Conservation (phyloP, 1,139 yeast species). For the Debaryomyces singareniensis region DNA sequence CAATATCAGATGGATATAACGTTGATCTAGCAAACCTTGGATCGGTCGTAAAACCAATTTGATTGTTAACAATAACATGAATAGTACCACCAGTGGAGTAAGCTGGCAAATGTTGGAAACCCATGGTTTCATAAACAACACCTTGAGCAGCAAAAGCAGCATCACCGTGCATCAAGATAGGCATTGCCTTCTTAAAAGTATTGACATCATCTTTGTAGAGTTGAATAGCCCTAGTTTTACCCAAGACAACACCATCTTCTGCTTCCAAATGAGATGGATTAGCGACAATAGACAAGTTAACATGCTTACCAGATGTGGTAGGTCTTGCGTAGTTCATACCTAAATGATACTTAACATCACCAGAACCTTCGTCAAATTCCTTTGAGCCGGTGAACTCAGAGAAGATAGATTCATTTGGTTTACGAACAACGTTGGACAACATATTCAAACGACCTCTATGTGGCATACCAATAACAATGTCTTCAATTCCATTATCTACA, state of each 20-base stretch:
- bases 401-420: conserved; percentile 96
- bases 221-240: conserved; percentile 95
- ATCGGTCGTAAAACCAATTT: conserved; percentile 98
- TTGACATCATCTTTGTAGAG: conserved; percentile 86
- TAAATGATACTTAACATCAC: conserved; percentile 97
- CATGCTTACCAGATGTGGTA: conserved; percentile 96
- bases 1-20: conserved; percentile 95
- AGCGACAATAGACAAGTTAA: conserved; percentile 91
- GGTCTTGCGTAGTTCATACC: conserved; percentile 99
- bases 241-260: conserved; percentile 97
- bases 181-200: conserved; percentile 78
- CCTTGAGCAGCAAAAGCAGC: conserved; percentile 99
- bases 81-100: conserved; percentile 98
- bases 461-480: conserved; percentile 98
- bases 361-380: conserved; percentile 85
- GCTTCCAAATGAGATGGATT: conserved; percentile 99
- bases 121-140: conserved; percentile 97
- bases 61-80: conserved; percentile 93
- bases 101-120: conserved; percentile 86
- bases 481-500: conserved; percentile 91
- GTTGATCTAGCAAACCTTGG: conserved; percentile 97
- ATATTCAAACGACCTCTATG: conserved; percentile 98
- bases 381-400: conserved; percentile 92
- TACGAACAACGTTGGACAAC: conserved; percentile 96
- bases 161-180: conserved; percentile 94